Evolutionary conservation across 2,329 filamentous ascomycete species (phyloP), one percentile per base, ranked within the genome.

Genomic region (Ascochyta pisi): DNA sequence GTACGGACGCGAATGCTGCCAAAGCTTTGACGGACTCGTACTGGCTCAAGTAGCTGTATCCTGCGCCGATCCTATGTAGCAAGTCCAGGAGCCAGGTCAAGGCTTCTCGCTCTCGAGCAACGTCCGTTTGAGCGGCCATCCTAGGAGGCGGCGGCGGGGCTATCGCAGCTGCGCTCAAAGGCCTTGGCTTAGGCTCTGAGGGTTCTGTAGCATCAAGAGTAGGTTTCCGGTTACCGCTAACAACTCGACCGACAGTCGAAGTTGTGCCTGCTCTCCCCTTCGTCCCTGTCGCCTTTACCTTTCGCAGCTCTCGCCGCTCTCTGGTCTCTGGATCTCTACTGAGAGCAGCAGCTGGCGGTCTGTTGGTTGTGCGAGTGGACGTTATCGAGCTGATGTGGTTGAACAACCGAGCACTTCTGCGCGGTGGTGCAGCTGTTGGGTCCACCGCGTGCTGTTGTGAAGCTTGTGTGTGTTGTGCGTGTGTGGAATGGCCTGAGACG

Each of bases 141-240:
- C 65, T 77, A 64, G 50, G 73, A 19, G 57, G 61, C 38, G 68
- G 66, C 22, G 58, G 64, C 39, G 68, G 66, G 38, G 61, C 61
- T 34, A 55, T 54, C 31, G 66, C 62, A n/a, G 66, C 69, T 47
- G 74, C 66, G 46, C 77, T 76, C 27, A 72, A 62, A 15, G 73
- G 69, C 38, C 77, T 73, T 64, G 65, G 62, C 10, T 74, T 68
- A 62, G 92, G 90, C 64, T 86, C 89, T 58, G 95, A 89, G 31
- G 87, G 75, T 51, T 94, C 90, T 78, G 88, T 84, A 35, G 81
- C 80, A 57, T 89, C 86, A 47, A 89, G 84, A 3, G 66, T 62
- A 15, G 88, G 88, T 73, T 95, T 97, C 54, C 93, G 85, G 73
- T 95, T 96, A 22, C 92, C 93, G 73, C 92, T 96, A 40, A 96